Evolutionary conservation across 2,329 filamentous ascomycete species (phyloP).

Genomic region (Talaromyces atroroseus): DNA sequence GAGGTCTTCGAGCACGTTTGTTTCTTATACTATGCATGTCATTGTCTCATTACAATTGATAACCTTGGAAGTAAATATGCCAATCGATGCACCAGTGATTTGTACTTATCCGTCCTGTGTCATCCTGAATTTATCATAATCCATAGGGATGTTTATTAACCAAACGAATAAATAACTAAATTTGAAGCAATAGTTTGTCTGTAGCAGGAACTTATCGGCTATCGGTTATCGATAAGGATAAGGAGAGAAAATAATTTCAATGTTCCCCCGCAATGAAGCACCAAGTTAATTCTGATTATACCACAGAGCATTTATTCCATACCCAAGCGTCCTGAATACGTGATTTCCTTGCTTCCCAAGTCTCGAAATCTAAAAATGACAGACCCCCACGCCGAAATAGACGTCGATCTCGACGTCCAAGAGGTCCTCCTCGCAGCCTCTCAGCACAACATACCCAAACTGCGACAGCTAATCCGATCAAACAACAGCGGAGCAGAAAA

Average conservation of each 20-base stretch:
- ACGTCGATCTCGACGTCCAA: conserved; percentile 44
- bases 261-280: not conserved
- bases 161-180: too few species aligned
- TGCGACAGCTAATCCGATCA: conserved; percentile 64
- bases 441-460: conserved; percentile 60
- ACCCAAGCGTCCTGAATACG: not conserved
- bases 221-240: not conserved
- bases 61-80: too few species aligned
- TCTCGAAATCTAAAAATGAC: not conserved
- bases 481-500: conserved; percentile 37
- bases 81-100: too few species aligned
- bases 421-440: conserved; percentile 61
- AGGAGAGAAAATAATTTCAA: not conserved
- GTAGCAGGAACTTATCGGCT: too few species aligned
- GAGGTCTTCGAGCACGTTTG: too few species aligned
- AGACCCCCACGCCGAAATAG: conserved; percentile 10
- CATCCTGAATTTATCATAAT: too few species aligned
- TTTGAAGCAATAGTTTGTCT: too few species aligned
- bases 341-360: not conserved
- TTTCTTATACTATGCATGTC: too few species aligned
- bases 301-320: not conserved
- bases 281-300: not conserved
- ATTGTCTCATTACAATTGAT: too few species aligned
- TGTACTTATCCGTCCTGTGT: too few species aligned
- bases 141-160: too few species aligned